Conservation (phyloP, 148 eudicot species). For the Spergularia bocconei region DNA sequence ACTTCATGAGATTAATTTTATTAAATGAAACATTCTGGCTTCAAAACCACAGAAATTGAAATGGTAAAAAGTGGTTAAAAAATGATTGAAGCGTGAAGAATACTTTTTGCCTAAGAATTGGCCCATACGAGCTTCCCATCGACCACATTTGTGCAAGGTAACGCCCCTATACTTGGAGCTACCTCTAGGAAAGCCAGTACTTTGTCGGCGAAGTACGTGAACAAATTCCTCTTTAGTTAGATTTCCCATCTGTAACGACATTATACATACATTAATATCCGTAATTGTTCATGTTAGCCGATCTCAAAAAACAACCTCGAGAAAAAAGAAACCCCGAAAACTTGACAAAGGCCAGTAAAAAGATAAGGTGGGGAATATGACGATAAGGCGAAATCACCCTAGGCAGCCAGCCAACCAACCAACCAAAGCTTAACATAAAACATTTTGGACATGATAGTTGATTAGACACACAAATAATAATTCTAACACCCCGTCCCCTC, state of each 20-base stretch:
- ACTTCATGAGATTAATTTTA: not conserved
- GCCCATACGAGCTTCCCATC: conserved; percentile 99
- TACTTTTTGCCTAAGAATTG: conserved; percentile 99
- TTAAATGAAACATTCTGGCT: not conserved
- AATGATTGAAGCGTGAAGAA: not conserved
- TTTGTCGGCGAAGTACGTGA: conserved; percentile 91
- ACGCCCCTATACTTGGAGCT: conserved; percentile 97
- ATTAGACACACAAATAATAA: conserved; percentile 2
- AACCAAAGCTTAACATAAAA: conserved; percentile 1
- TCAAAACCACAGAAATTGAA: not conserved
- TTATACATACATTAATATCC: not conserved
- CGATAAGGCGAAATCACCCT: conserved; percentile 21
- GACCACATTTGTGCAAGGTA: conserved; percentile 97
- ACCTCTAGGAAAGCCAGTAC: conserved; percentile 94
- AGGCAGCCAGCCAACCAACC: conserved; percentile 28
- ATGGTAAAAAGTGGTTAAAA: not conserved
- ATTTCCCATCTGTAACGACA: conserved; percentile 63
- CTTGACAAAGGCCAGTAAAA: not conserved
- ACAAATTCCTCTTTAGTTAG: conserved; percentile 96
- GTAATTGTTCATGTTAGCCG: no score
- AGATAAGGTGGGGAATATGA: conserved; percentile 22
- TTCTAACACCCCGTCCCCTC: not conserved
- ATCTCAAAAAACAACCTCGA: no score
- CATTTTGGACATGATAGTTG: conserved; percentile 10
- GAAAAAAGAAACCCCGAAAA: no score